Percentiles rank a stretch among this genome's conserved stretches.
Evolutionary conservation across 1,284 basidiomycete genomes (phyloP).

Genomic region (Marasmius tenuissimus): DNA sequence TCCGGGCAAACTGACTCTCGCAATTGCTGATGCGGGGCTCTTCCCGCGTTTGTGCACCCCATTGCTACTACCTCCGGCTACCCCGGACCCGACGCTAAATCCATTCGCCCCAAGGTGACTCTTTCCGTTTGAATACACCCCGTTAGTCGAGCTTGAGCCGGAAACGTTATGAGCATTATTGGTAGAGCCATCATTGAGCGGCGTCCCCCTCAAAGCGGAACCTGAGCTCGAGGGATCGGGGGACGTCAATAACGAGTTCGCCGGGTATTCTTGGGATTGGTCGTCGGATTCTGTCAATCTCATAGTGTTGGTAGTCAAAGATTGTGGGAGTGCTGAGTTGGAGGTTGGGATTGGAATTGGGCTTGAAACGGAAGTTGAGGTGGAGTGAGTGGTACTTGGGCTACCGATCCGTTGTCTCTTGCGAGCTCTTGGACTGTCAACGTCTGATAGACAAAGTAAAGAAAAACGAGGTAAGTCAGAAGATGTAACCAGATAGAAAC

Average conservation of each 20-base stretch:
- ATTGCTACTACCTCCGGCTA: constrained; percentile 31
- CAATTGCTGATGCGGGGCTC: constrained; percentile 32
- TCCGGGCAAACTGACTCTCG: constrained; percentile 66
- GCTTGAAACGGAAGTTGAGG: constrained; percentile 13
- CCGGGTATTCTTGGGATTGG: not conserved
- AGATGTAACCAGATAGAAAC: constrained; percentile 22
- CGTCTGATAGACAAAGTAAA: constrained; percentile 35
- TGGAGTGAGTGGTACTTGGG: constrained; percentile 9
- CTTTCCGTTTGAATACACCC: not conserved
- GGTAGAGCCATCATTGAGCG: not conserved
- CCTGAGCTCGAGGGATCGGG: constrained; percentile 46
- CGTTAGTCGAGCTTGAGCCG: not conserved
- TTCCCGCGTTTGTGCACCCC: constrained; percentile 46
- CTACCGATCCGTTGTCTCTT: constrained; percentile 70
- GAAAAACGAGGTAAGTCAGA: constrained; percentile 16
- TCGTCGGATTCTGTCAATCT: constrained; percentile 53
- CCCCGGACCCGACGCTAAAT: constrained; percentile 27
- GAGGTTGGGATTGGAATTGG: constrained; percentile 13
- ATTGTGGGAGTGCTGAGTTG: not conserved
- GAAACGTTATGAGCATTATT: constrained; percentile 17
- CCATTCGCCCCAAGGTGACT: constrained; percentile 30
- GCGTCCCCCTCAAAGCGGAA: constrained; percentile 25
- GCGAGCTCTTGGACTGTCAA: constrained; percentile 54
- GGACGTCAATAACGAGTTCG: constrained; percentile 40
- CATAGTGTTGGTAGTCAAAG: constrained; percentile 34